A percentile compares a stretch with the other conserved stretches of the same genome.
These are phyloP conservation scores for Diplodia sapinea DNA, from an alignment of 2,329 filamentous ascomycete genomes.

Conservation along the genomic window DNA sequence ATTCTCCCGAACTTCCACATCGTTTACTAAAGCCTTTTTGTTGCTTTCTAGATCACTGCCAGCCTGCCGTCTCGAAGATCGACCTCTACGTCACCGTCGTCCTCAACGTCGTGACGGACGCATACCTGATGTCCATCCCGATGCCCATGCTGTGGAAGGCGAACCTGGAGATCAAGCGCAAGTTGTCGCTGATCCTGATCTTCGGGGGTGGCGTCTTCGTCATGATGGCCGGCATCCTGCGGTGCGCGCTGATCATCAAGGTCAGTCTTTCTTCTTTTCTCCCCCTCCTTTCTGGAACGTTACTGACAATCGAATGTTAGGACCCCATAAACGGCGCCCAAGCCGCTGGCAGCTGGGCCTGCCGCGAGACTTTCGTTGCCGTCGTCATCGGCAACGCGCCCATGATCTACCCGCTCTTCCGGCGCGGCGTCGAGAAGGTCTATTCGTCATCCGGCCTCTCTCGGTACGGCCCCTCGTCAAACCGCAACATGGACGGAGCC, in stretches of 20 bases:
- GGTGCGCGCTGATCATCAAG: conserved; percentile 58
- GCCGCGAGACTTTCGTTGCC: conserved; percentile 55
- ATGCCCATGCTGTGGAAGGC: conserved; percentile 63
- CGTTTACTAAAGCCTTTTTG: neutral
- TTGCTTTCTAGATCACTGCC: conserved; percentile 11
- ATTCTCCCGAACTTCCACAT: too few species aligned
- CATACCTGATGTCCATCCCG: conserved; percentile 64
- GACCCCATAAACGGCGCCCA: conserved; percentile 49
- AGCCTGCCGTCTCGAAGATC: conserved; percentile 28
- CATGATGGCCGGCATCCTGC: conserved; percentile 61
- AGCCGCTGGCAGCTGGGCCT: conserved; percentile 54
- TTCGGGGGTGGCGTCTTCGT: conserved; percentile 64
- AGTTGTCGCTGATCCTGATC: conserved; percentile 59
- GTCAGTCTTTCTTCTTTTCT: conserved; percentile 26
- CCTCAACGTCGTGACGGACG: conserved; percentile 61
- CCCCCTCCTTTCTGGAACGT: neutral
- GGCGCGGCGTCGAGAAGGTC: conserved; percentile 4
- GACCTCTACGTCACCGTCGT: conserved; percentile 41
- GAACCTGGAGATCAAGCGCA: conserved; percentile 56
- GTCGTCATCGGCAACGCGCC: conserved; percentile 53
- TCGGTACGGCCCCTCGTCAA: neutral
- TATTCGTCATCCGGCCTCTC: neutral
- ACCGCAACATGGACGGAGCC: neutral
- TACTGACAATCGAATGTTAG: conserved; percentile 1
- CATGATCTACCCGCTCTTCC: conserved; percentile 43